A percentile compares a stretch with the other conserved stretches of the same genome.
These are phyloP conservation scores for Raddia guianensis DNA, from an alignment of 176 grass and related monocot genomes.

Conservation along the genomic window DNA sequence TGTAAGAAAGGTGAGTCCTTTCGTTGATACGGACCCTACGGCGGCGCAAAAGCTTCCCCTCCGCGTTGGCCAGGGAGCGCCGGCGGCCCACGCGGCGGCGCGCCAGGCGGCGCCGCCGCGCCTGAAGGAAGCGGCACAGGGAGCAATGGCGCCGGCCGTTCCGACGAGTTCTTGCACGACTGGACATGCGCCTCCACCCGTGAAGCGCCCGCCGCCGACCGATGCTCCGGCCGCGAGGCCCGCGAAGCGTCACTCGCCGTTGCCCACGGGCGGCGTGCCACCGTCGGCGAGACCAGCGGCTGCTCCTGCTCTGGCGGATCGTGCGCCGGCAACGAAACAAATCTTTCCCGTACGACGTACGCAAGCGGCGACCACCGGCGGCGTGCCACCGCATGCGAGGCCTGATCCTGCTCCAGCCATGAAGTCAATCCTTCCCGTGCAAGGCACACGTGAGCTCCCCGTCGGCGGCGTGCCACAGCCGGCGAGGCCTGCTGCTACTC, in stretches of 20 bases:
- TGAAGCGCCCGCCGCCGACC: not conserved
- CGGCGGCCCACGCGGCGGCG: no score
- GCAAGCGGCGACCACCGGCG: not conserved
- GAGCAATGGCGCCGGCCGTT: not conserved
- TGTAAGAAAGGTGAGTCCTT: not conserved
- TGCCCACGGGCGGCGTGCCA: not conserved
- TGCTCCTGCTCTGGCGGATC: not conserved
- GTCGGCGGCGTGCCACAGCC: no score
- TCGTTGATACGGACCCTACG: not conserved
- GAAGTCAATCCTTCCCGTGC: no score
- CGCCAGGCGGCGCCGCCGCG: not conserved
- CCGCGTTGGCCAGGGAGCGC: not conserved
- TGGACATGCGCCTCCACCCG: not conserved
- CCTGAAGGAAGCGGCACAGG: not conserved
- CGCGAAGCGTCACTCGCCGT: not conserved
- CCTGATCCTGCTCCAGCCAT: no score
- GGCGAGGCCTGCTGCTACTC: no score
- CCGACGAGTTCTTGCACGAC: not conserved
- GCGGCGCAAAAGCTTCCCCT: not conserved
- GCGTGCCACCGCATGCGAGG: not conserved
- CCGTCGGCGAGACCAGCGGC: not conserved
- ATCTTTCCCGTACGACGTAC: not conserved
- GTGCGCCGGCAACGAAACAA: not conserved
- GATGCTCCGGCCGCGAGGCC: no score
- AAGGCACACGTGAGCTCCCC: no score